Evolutionary conservation across 139 green algal genomes (phyloP), one percentile per base, ranked within the genome.

Genomic region (Volvox africanus): DNA sequence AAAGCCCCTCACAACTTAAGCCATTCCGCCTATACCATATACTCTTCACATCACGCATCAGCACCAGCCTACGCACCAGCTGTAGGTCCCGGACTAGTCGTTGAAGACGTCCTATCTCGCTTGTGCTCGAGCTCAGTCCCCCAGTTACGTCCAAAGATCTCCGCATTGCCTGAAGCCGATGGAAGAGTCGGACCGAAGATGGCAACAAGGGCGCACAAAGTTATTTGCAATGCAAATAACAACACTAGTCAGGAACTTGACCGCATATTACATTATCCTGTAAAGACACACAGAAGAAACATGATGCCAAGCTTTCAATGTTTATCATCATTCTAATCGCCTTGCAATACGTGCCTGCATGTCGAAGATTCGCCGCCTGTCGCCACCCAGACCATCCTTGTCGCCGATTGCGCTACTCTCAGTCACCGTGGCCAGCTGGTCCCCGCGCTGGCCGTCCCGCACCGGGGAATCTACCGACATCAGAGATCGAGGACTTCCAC

Each of bases 1-100:
- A 69, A 73, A 73, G 44, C 44, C 44, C 65, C 65, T 28, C 16
- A 16, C 65, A 6, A 12, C 65, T 73, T 73, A 26, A 73, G 5
- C 44, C 44, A 55, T 9, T 55, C 5, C 44, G 44, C 44, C 44
- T 5, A 9, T 9, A 55, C 44, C 5, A 55, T 55, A 5, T 55
- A 9, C 9, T 14, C 44, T 55, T 55, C 44, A 55, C 44, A 9
- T 55, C 44, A 55, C n/a, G n/a, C n/a, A n/a, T n/a, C n/a, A n/a
- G n/a, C n/a, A n/a, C n/a, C n/a, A n/a, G n/a, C n/a, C n/a, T 61
- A 82, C 76, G 5, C 65, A 88, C 82, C 82, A 37, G 21, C 82
- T 67, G 33, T 67, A 88, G 26, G 2, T 88, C 83, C 1, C 67
- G 67, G 35, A 80, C 83, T 2, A 35, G 36, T 13, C 67, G 67